phyloP scores from a whole-genome alignment of 352 stramenopile genomes.

The Hyaloperonospora brassicae region DNA sequence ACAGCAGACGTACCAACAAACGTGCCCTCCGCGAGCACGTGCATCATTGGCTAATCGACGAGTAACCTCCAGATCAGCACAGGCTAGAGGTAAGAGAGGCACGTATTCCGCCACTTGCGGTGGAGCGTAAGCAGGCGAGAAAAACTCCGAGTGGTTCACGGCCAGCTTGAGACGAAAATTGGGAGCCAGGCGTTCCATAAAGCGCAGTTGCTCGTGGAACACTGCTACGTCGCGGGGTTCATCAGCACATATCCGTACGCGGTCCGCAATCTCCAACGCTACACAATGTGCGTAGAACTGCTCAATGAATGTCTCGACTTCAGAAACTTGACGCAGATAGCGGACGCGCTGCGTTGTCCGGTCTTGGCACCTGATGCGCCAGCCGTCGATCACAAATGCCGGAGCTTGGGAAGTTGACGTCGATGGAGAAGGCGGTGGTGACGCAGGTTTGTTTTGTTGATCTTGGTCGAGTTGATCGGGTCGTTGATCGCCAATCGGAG shows the following conservation, averaged over 20 bases:
- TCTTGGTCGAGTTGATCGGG: conserved; percentile 8
- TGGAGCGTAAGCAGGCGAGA: conserved; percentile 41
- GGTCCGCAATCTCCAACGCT: conserved; percentile 42
- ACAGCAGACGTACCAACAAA: conserved; percentile 82
- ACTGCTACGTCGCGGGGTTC: conserved; percentile 46
- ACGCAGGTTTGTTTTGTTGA: conserved; percentile 7
- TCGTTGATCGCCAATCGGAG: conserved; percentile 8
- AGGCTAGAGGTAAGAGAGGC: conserved; percentile 58
- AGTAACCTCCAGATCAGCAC: conserved; percentile 56
- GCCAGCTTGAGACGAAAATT: conserved; percentile 67
- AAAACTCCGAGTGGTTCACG: conserved; percentile 68
- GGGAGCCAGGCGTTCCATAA: conserved; percentile 51
- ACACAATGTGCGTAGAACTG: conserved; percentile 67
- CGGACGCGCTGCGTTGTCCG: conserved; percentile 48
- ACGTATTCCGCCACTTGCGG: conserved; percentile 67
- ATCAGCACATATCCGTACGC: conserved; percentile 62
- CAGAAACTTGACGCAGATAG: conserved; percentile 43
- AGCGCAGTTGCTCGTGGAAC: conserved; percentile 61
- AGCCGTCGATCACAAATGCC: conserved; percentile 44
- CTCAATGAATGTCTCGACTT: conserved; percentile 56
- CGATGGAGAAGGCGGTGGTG: conserved; percentile 9
- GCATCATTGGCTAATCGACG: conserved; percentile 41
- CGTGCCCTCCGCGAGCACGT: conserved; percentile 44
- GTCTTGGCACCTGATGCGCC: conserved; percentile 61
- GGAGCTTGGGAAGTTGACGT: conserved; percentile 13